Evolutionary conservation across 2,329 filamentous ascomycete genomes (phyloP).

Genomic region (Aspergillus sp.): DNA sequence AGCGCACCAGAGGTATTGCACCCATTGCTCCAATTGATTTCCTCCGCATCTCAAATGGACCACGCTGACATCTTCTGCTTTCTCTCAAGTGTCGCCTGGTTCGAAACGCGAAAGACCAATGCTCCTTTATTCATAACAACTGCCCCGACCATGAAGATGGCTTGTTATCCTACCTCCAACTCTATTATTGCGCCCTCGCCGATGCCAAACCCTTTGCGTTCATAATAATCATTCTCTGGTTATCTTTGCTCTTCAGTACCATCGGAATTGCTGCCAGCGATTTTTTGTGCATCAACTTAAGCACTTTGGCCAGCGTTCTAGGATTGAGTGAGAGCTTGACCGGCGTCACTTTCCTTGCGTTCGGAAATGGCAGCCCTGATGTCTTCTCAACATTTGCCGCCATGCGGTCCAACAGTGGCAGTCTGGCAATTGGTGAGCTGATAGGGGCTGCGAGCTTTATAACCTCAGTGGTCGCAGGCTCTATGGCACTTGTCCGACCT

Average conservation of each 20-base stretch:
- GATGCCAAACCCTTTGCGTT: slow-evolving; percentile 74
- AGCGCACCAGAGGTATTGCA: slow-evolving; percentile 23
- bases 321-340: slow-evolving; percentile 95
- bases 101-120: slow-evolving; percentile 73
- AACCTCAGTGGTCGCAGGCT: slow-evolving; percentile 89
- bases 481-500: slow-evolving; percentile 93
- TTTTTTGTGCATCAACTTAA: slow-evolving; percentile 96
- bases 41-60: background rate
- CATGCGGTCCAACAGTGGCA: slow-evolving; percentile 96
- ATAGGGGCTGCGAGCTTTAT: slow-evolving; percentile 96
- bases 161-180: slow-evolving; percentile 76
- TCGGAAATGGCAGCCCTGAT: slow-evolving; percentile 96
- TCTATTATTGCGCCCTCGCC: slow-evolving; percentile 82
- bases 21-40: background rate
- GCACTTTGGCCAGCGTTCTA: slow-evolving; percentile 81
- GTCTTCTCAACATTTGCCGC: slow-evolving; percentile 98
- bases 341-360: slow-evolving; percentile 91
- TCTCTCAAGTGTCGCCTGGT: slow-evolving; percentile 68
- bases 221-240: slow-evolving; percentile 70
- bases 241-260: slow-evolving; percentile 86
- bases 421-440: slow-evolving; percentile 89
- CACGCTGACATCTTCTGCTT: slow-evolving; percentile 1
- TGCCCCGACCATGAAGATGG: slow-evolving; percentile 88
- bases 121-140: slow-evolving; percentile 75
- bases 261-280: slow-evolving; percentile 97